Conservation (phyloP, 2,329 filamentous ascomycete species). For the Penicillium freii region DNA sequence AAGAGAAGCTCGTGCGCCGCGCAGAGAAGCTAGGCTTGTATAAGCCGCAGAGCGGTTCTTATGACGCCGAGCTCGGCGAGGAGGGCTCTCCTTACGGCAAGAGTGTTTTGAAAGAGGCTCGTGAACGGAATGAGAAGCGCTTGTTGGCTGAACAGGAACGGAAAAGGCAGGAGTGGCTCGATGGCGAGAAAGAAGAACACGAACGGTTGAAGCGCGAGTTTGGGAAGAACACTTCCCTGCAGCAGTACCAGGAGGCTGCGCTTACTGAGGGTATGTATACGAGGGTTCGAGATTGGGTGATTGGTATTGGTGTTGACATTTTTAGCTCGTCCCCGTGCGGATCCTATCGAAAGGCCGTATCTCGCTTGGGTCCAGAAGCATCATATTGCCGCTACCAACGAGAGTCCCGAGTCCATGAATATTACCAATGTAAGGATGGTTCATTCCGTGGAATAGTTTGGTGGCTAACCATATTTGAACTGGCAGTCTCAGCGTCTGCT, state of each 20-base stretch:
- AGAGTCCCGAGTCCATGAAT: constrained; percentile 33
- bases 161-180: constrained; percentile 53
- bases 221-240: constrained; percentile 36
- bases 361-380: constrained; percentile 47
- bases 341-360: constrained; percentile 39
- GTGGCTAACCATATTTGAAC: neutral
- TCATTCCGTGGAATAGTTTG: neutral
- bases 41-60: constrained; percentile 46
- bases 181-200: constrained; percentile 48
- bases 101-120: constrained; percentile 42
- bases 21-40: constrained; percentile 44
- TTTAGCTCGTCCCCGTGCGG: constrained; percentile 41
- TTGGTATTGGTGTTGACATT: constrained; percentile 12
- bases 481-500: constrained; percentile 46
- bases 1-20: constrained; percentile 37
- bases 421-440: constrained; percentile 36
- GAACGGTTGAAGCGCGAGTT: constrained; percentile 34
- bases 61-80: constrained; percentile 42
- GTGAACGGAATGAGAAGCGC: constrained; percentile 42
- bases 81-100: constrained; percentile 44
- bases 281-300: neutral
- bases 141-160: constrained; percentile 45
- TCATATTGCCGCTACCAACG: constrained; percentile 39
- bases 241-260: constrained; percentile 36
- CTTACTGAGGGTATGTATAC: constrained; percentile 35